Evolutionary conservation across 2,329 filamentous ascomycete species (phyloP).

Genomic region (Calonectria crousiana): DNA sequence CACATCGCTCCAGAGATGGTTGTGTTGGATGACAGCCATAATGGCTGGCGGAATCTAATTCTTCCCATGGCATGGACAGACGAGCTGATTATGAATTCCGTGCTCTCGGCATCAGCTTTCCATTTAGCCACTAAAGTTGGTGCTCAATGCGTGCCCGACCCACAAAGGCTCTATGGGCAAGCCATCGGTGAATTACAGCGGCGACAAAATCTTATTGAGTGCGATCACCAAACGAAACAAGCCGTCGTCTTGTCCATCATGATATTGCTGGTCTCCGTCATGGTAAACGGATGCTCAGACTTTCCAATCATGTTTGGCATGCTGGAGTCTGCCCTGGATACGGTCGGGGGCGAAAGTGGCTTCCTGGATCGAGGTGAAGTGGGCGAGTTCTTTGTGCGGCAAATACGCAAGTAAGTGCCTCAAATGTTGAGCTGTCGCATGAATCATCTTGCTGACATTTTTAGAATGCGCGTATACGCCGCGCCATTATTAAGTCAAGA

Average conservation of each 20-base stretch:
- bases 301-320: slow-evolving; percentile 43
- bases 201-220: slow-evolving; percentile 20
- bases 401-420: slow-evolving; percentile 37
- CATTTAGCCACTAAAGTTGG: slow-evolving; percentile 28
- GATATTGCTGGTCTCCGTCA: slow-evolving; percentile 38
- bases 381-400: slow-evolving; percentile 31
- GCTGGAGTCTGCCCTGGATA: slow-evolving; percentile 38
- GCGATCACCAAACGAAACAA: slow-evolving; percentile 24
- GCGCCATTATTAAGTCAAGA: slow-evolving; percentile 36
- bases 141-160: not conserved
- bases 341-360: slow-evolving; percentile 33
- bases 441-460: slow-evolving; percentile 58
- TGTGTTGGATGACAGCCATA: slow-evolving; percentile 36
- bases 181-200: slow-evolving; percentile 31
- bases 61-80: slow-evolving; percentile 35
- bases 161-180: slow-evolving; percentile 22
- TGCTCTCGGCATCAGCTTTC: slow-evolving; percentile 42
- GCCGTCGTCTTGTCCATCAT: slow-evolving; percentile 38
- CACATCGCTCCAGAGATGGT: slow-evolving; percentile 39
- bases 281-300: slow-evolving; percentile 41
- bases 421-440: slow-evolving; percentile 43
- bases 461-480: slow-evolving; percentile 39
- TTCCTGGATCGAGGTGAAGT: slow-evolving; percentile 23
- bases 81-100: slow-evolving; percentile 39
- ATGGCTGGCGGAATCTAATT: slow-evolving; percentile 37